phyloP scores from a whole-genome alignment of 306 rosid genomes.

The Quercus variabilis region DNA sequence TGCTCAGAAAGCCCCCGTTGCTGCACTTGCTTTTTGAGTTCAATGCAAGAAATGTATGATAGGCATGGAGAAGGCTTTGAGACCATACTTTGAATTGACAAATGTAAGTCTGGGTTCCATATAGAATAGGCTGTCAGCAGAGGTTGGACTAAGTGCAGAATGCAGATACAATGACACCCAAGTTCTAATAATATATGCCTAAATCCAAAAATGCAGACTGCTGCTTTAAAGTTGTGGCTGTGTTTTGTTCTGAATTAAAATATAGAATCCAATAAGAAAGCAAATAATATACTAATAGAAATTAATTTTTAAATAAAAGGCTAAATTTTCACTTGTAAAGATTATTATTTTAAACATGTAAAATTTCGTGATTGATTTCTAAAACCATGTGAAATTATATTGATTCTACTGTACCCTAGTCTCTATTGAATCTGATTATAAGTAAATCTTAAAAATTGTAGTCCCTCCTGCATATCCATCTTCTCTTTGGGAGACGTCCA shows the following conservation, averaged over 20 bases:
- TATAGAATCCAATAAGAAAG: too few species aligned
- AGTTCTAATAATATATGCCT: too few species aligned
- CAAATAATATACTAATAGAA: too few species aligned
- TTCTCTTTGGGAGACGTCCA: background rate
- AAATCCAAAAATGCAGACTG: too few species aligned
- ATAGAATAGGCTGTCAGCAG: background rate
- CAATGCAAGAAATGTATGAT: slow-evolving; percentile 98
- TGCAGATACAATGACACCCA: background rate
- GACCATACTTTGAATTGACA: slow-evolving; percentile 95
- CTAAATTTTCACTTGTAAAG: too few species aligned
- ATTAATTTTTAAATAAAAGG: too few species aligned
- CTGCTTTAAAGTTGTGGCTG: too few species aligned
- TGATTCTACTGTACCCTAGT: background rate
- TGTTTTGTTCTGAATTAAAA: too few species aligned
- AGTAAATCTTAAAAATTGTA: background rate
- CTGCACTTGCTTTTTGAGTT: slow-evolving; percentile 93
- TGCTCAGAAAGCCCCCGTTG: slow-evolving; percentile 89
- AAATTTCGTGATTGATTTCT: background rate
- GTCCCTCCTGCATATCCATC: background rate
- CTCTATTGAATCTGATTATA: background rate
- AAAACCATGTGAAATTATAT: background rate
- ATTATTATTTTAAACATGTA: background rate
- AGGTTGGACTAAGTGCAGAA: background rate
- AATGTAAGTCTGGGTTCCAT: slow-evolving; percentile 52
- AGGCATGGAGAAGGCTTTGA: slow-evolving; percentile 81